These are phyloP conservation scores for Tetragonia tetragonoides DNA, from an alignment of 148 eudicot species.

Conservation along the genomic window DNA sequence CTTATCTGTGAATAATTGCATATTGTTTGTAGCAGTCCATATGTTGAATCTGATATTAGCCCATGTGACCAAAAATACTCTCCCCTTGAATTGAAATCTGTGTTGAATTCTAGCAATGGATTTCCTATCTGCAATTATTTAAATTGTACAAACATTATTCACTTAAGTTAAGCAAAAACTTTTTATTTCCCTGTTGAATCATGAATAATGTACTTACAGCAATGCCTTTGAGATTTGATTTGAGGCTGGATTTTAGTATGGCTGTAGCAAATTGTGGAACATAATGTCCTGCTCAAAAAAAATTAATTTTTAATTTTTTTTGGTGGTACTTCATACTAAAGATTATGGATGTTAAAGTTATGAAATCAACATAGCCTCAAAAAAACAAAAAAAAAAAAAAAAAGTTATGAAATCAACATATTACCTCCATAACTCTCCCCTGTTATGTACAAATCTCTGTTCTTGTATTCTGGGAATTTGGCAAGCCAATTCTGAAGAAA, in stretches of 20 bases:
- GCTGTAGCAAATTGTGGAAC: constrained; percentile 79
- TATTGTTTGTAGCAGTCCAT: constrained; percentile 29
- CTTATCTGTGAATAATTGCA: constrained; percentile 68
- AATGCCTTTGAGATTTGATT: constrained; percentile 69
- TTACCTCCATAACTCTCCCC: constrained; percentile 80
- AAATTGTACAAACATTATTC: not conserved
- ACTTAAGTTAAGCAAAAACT: too few species aligned
- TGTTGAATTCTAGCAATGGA: constrained; percentile 71
- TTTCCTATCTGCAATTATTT: constrained; percentile 57
- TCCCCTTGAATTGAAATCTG: constrained; percentile 55
- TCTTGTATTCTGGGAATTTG: constrained; percentile 63
- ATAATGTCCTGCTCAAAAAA: constrained; percentile 63
- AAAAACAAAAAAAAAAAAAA: too few species aligned
- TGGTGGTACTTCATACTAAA: too few species aligned
- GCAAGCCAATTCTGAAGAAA: constrained; percentile 62
- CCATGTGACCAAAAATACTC: constrained; percentile 84
- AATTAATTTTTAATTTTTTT: not conserved
- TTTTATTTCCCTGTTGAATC: too few species aligned
- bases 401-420: not conserved
- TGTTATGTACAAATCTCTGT: constrained; percentile 56
- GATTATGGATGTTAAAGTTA: not conserved
- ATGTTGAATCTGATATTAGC: constrained; percentile 64
- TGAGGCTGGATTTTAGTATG: constrained; percentile 40
- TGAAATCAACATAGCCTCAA: not conserved
- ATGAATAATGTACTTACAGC: constrained; percentile 13